Evolutionary conservation across 305 asterid species (phyloP), one percentile per base, ranked within the genome.

Genomic region (Rubia occidens): DNA sequence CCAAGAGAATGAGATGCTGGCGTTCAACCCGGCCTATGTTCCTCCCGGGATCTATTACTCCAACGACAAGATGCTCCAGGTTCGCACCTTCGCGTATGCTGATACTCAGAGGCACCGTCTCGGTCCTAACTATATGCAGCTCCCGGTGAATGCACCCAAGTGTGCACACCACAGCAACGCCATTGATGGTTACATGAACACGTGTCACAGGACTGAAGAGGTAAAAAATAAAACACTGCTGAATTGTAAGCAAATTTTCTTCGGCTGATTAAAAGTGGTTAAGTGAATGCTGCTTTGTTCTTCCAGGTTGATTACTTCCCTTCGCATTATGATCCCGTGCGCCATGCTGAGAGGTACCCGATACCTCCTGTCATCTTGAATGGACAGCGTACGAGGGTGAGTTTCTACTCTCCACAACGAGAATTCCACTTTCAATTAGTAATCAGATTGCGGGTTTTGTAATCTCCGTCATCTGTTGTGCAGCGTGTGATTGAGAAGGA

Each of bases 141-240:
- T 93, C 59, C 98, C 98, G 10, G 96, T 26, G 29, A 93, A 93
- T 74, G 96, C 98, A 65, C 98, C 98, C 69, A 93, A 93, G 78
- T 77, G 83, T 71, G 83, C 88, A 54, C 94, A 90, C 78, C 98
- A 87, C 79, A 93, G 88, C 79, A 90, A 93, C 79, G 95, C 90
- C 76, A 88, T 90, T 71, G 98, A 93, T 0, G 98, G 98, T 75
- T 80, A 81, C 81, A 88, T 92, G 97, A 90, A 93, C 82, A 82
- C 87, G 82, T 86, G 87, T 96, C 98, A 93, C 77, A 83, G 98
- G 86, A 97, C 90, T 76, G 98, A 90, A 85, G 98, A 93, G 97
- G 98, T 92, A 56, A 32, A 32, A 32, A 32, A 32, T 32, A 32
- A 32, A 26, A 32, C 3, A 32, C 37, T 32, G 37, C 37, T 32